phyloP scores from a whole-genome alignment of 768 basidiomycete genomes.

The Terana coerulea region DNA sequence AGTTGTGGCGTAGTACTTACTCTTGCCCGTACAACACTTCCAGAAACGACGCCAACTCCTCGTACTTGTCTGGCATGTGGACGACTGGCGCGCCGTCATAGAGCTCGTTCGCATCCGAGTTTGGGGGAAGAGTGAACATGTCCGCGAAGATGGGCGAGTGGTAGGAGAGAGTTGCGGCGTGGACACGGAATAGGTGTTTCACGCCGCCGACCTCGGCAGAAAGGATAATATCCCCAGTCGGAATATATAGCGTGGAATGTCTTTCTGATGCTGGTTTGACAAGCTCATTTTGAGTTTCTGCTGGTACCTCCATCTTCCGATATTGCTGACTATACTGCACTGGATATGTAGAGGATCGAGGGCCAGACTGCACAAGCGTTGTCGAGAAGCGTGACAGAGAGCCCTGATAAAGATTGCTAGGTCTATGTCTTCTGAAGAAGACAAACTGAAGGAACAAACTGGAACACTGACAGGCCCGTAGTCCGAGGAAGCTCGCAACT shows the following conservation, averaged over 20 bases:
- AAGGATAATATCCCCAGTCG: constrained; percentile 10
- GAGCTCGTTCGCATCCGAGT: background rate
- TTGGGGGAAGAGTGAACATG: constrained; percentile 1
- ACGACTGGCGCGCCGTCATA: constrained; percentile 6
- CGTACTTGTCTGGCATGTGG: background rate
- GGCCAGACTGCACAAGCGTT: no score
- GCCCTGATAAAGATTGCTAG: no score
- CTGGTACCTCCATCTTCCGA: no score
- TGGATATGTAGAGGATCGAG: no score
- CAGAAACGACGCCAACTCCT: background rate
- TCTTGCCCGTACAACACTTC: constrained; percentile 2
- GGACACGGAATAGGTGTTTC: constrained; percentile 2
- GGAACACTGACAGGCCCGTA: no score
- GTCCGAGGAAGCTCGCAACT: no score
- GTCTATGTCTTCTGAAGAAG: no score
- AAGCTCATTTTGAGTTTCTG: no score
- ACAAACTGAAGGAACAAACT: no score
- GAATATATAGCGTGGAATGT: constrained; percentile 2
- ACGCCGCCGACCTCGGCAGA: background rate
- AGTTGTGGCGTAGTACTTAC: background rate
- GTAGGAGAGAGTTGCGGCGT: constrained; percentile 2
- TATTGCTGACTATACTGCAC: no score
- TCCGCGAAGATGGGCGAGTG: constrained; percentile 9
- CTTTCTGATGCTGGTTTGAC: no score
- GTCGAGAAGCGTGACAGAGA: no score